Evolutionary conservation across 2,329 filamentous ascomycete genomes (phyloP).

Genomic region (Erysiphe pulchra): DNA sequence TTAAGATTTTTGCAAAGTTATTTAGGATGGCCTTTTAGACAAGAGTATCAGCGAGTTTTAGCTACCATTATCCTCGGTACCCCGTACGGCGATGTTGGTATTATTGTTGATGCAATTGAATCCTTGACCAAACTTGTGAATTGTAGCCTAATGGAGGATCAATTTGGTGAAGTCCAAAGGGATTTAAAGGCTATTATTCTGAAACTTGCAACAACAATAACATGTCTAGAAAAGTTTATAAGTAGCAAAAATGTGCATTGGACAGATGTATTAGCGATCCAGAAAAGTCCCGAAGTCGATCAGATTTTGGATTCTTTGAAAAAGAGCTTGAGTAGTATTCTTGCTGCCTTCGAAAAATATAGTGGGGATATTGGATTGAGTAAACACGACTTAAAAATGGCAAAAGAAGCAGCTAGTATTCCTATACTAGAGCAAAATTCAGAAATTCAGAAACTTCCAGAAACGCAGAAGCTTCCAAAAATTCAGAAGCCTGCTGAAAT

Average conservation of each 20-base stretch:
- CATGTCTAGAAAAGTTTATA: constrained; percentile 43
- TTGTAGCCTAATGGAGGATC: constrained; percentile 54
- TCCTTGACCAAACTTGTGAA: constrained; percentile 44
- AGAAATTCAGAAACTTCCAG: too few relatives aligned
- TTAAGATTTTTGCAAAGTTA: constrained; percentile 22
- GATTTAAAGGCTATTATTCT: constrained; percentile 54
- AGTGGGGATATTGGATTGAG: constrained; percentile 43
- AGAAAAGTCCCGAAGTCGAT: constrained; percentile 40
- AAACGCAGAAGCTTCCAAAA: too few relatives aligned
- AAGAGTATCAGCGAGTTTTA: constrained; percentile 39
- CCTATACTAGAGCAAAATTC: too few relatives aligned
- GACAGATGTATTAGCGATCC: constrained; percentile 39
- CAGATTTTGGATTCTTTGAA: constrained; percentile 39
- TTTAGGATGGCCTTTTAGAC: constrained; percentile 42
- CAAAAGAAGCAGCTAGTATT: constrained; percentile 29
- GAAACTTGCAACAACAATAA: constrained; percentile 42
- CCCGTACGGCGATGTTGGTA: constrained; percentile 41
- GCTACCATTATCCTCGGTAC: constrained; percentile 43
- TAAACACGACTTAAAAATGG: constrained; percentile 44
- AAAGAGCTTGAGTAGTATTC: constrained; percentile 34
- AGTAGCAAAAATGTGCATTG: constrained; percentile 37
- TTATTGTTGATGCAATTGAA: constrained; percentile 47
- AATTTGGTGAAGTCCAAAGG: constrained; percentile 62
- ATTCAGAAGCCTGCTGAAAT: too few relatives aligned
- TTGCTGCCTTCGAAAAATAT: constrained; percentile 52